These are phyloP conservation scores for Trichoderma oligosporum DNA, from an alignment of 2,329 filamentous ascomycete genomes.

Conservation along the genomic window DNA sequence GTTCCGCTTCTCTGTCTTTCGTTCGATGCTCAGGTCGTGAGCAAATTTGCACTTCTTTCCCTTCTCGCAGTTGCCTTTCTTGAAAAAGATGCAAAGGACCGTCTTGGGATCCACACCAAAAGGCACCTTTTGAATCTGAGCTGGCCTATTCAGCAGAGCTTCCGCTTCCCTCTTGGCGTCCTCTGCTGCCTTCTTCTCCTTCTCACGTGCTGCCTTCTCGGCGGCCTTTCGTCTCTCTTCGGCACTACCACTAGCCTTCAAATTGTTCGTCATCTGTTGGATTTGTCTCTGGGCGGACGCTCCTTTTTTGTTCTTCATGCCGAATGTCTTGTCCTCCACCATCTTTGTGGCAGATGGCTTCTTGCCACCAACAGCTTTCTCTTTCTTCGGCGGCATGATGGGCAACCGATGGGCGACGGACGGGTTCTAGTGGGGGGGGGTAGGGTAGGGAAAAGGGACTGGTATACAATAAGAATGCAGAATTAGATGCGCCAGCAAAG, in stretches of 20 bases:
- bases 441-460: conserved; percentile 21
- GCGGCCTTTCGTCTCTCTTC: conserved; percentile 80
- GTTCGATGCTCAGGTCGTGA: conserved; percentile 83
- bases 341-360: conserved; percentile 56
- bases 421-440: conserved; percentile 19
- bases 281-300: conserved; percentile 86
- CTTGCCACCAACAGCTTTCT: conserved; percentile 51
- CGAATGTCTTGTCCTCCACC: conserved; percentile 95
- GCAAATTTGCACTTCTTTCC: conserved; percentile 97
- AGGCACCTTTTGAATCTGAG: conserved; percentile 94
- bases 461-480: not conserved
- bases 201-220: conserved; percentile 65
- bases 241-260: conserved; percentile 69
- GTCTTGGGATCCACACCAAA: conserved; percentile 99
- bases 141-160: conserved; percentile 81
- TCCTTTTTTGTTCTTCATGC: conserved; percentile 99
- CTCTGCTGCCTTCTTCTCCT: conserved; percentile 89
- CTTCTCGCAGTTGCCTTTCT: conserved; percentile 96
- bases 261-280: conserved; percentile 72
- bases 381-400: conserved; percentile 71
- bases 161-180: conserved; percentile 75
- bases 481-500: not conserved
- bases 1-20: conserved; percentile 88
- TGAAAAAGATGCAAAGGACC: conserved; percentile 92
- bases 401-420: conserved; percentile 30